Base-by-base conservation (phyloP, 2,329 filamentous ascomycete genomes). In the Acrocalymma vagum region DNA sequence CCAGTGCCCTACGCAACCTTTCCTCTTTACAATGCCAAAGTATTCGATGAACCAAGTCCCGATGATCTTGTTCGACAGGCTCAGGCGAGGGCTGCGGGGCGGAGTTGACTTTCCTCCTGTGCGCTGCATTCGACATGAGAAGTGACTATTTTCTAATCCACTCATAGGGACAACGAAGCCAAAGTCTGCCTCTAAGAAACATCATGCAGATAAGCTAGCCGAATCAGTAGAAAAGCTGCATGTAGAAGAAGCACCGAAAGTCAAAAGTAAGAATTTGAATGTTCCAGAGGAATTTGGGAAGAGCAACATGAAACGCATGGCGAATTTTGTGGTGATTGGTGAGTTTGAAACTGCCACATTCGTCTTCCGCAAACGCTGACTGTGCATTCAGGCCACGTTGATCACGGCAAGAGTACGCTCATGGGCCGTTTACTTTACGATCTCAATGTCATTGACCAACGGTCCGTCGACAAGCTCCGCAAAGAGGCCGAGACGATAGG, bases 341-440 rank as follows among this genome's bases (percentile, higher is more conserved):
- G 75, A 58, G 84, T 48, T 18, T 7, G 29, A n/a, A 15, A 4
- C 9, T 8, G 2, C 7, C 4, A 18, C 13, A 15, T 26, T 10
- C 16, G 2, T 27, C 8, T 11, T 32, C 16, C 21, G 15, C 36
- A 51, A 28, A 54, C 36, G 6, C 9, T 33, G 4, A 42, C 10
- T 7, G 15, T 29, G 2, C 3, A 40, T 65, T n/a, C n/a, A 90
- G 91, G 94, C 10, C 94, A 99, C 67, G 94, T 99, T 39, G 94
- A 99, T 69, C 93, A 95, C 36, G 94, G 94, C 36, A 99, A 99
- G 72, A 96, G 91, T 67, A 99, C 94, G 5, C 79, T 99, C 24
- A 97, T 99, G 93, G 94, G 93, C 1, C 85, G 94, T n/a, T 72
- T 99, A 18, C 76, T 99, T 5, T 85, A 93, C 27, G 94, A 99